A percentile compares a stretch with the other conserved stretches of the same genome.
phyloP scores from a whole-genome alignment of 1,284 basidiomycete genomes.

The Malassezia obtusa region DNA sequence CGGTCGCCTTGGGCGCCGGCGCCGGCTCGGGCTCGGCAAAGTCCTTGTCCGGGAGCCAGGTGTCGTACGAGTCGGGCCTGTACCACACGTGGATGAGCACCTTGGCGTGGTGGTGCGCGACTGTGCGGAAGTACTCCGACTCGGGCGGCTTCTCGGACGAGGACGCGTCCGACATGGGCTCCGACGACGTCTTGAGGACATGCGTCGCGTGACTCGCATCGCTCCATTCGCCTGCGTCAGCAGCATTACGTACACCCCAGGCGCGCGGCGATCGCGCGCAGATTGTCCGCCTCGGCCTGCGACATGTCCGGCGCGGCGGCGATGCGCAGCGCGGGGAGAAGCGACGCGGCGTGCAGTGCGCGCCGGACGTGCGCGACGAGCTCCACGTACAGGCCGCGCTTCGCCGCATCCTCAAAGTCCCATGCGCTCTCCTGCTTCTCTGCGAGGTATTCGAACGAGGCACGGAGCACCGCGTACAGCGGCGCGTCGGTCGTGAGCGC shows the following conservation, averaged over 20 bases:
- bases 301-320: constrained; percentile 29
- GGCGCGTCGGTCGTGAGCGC: constrained; percentile 21
- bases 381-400: constrained; percentile 25
- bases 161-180: constrained; percentile 18
- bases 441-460: constrained; percentile 25
- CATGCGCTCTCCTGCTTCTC: constrained; percentile 21
- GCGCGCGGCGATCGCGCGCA: constrained; percentile 26
- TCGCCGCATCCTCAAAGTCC: constrained; percentile 25
- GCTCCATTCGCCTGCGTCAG: constrained; percentile 25
- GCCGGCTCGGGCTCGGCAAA: constrained; percentile 45
- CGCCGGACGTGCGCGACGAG: constrained; percentile 32
- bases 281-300: constrained; percentile 32
- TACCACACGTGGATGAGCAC: constrained; percentile 48
- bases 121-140: constrained; percentile 44
- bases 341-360: constrained; percentile 21
- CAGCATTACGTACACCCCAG: constrained; percentile 25
- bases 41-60: constrained; percentile 45
- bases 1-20: constrained; percentile 25
- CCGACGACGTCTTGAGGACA: constrained; percentile 28
- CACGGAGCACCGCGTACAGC: constrained; percentile 26
- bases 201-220: constrained; percentile 29
- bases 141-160: constrained; percentile 9
- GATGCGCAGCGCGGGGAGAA: constrained; percentile 24
- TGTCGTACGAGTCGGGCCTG: constrained; percentile 48
- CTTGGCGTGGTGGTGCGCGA: constrained; percentile 32